Base-by-base conservation (phyloP, 2,329 filamentous ascomycete genomes). In the Neocatenulostroma microsporum region DNA sequence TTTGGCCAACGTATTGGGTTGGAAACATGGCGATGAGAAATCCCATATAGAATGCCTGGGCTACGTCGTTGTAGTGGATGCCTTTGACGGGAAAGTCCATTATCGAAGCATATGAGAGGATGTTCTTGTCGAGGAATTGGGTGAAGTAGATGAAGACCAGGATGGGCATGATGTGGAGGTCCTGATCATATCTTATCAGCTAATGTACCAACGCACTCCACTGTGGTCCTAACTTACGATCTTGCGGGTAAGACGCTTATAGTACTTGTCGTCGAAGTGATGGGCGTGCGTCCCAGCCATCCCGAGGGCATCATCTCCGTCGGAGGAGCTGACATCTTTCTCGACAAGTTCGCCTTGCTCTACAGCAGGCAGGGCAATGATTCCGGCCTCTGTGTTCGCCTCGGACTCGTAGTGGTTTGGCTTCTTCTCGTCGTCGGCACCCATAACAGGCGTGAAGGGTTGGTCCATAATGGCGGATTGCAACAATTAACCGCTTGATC, bases 71-170 rank as follows among this genome's bases (percentile, higher is more conserved):
- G 28, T 39, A 42, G 3, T 21, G 20, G 20, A 58, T 49, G 5
- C 60, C 60, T 5, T 55, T 44, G 12, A 42, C 53, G 54, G 62
- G 41, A 11, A 63, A 42, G 3, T 55, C 58, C 57, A 61, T 60
- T 21, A 62, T 47, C 3, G 56, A 50, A 1, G 51, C 46, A 36
- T 58, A 61, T 34, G 40, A 39, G 7, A 63, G 35, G 4, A 57
- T 56, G 6, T 57, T 54, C 42, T 62, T 62, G 35, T 63, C 60
- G 19, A 62, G 41, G 28, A 57, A 61, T 20, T 60, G 57, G 12
- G 46, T 42, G 30, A 54, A 52, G 27, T 54, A 54, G 8, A 39
- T 26, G 13, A 25, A 38, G 13, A 39, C 35, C 1, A 49, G 36
- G 11, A 47, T 27, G 4, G 45, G 45, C 27, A 39, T 40, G 20